Base-by-base conservation (phyloP, 805 yeast species). In the Hanseniaspora mollemarum region DNA sequence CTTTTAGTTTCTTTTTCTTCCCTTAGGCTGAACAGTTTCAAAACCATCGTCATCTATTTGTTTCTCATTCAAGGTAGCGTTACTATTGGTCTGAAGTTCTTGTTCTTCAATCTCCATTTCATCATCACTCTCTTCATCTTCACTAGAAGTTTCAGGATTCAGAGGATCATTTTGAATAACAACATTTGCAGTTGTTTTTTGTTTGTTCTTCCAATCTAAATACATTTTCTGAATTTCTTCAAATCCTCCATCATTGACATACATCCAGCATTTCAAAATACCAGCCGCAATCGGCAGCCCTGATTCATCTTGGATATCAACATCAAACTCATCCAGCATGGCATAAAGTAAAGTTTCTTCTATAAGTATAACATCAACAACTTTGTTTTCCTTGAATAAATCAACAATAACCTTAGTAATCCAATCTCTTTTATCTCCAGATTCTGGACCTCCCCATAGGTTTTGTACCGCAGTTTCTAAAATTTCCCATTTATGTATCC, bases 341-440 rank as follows among this genome's bases (percentile, higher is more conserved):
- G 94, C 92, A 61, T 83, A 83, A 46, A 83, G 69, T 54, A 92
- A 69, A 16, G 94, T 77, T 60, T 84, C 95, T 66, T 92, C 96
- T 25, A 92, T 76, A 55, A 83, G 75, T 35, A 77, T 80, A 2
- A 83, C 71, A 58, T 87, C 97, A 4, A 90, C 84, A 4, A 76
- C 72, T 46, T 71, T 74, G 43, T 75, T 80, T 7, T 70, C 69
- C 40, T 65, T 71, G 61, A 90, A 92, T 49, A 87, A 71, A 32
- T 87, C 96, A 26, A 87, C 75, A 2, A 90, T 77, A 13, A 85
- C 69, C 4, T 86, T 94, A 4, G 85, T 77, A 56, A 90, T 74
- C 98, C 98, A 92, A 63, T 92, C 98, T 61, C 99, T 74, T 65
- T 92, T 92, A 35, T 85, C 96, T 0, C 74, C 77, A 13, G 94